Evolutionary conservation across 768 basidiomycete species (phyloP), one percentile per base, ranked within the genome.

Genomic region (Pleurotus ostreatus): DNA sequence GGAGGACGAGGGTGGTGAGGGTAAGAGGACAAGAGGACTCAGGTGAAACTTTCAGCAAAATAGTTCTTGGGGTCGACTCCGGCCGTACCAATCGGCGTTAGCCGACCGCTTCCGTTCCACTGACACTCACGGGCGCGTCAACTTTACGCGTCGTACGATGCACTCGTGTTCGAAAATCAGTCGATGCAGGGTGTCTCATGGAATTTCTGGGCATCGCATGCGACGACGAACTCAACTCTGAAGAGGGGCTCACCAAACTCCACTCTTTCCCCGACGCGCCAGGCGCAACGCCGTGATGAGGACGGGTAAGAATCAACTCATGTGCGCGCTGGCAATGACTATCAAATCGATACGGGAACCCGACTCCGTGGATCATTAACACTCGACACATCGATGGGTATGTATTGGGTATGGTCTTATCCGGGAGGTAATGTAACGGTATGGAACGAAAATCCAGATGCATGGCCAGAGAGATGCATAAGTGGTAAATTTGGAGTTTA

Each of bases 71-170:
- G 65, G 62, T 34, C 58, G 57, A 16, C 41, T 44, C 41, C 60
- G 49, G 56, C 49, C 47, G 53, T 60, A 61, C 55, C 66, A 66
- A 68, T 74, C 73, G 73, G 72, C 66, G 63, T 68, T 68, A 65
- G 63, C 71, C 71, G 62, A 49, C 15, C 40, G 43, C 45, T 51
- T 16, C 7, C 26, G 22, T 34, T 34, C 30, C 30, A 52, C 30
- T 38, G 20, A 20, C 12, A 26, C 30, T 22, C 49, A 38, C n/a
- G 5, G 26, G 15, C 41, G 41, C 41, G 41, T 44, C 41, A 11
- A 44, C n/a, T 34, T 34, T 16, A 44, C 16, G 30, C 49, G 34
- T 34, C 49, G 49, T 51, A 39, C 49, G 49, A 51, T 51, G 41
- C n/a, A 44, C 49, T 34, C 49, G 49, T 37, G 49, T 37, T 51